Conservation (phyloP, 352 stramenopile species). For the Hyaloperonospora brassicae region DNA sequence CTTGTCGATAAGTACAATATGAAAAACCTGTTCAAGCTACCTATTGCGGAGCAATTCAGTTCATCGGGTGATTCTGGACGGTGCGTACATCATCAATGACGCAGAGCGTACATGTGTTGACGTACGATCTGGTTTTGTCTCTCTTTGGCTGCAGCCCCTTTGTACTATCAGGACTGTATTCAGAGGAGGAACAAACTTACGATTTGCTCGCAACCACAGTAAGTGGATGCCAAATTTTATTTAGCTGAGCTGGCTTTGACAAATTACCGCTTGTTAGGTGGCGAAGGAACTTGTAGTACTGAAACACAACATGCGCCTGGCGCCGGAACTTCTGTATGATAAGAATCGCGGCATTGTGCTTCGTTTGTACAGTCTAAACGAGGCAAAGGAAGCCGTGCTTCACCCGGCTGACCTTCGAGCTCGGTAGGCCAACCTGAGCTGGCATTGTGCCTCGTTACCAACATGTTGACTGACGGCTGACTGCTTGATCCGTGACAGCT, state of each 20-base stretch:
- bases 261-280: conserved; percentile 30
- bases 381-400: conserved; percentile 66
- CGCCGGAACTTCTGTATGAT: conserved; percentile 74
- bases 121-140: conserved; percentile 1
- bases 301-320: conserved; percentile 57
- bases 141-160: conserved; percentile 46
- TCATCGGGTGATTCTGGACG: conserved; percentile 62
- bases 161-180: conserved; percentile 58
- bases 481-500: conserved; percentile 29
- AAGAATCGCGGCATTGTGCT: conserved; percentile 73
- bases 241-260: neutral
- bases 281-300: conserved; percentile 74
- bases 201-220: conserved; percentile 59
- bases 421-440: conserved; percentile 24
- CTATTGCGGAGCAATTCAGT: conserved; percentile 71
- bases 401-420: conserved; percentile 69
- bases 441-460: neutral
- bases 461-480: neutral
- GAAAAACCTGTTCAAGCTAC: conserved; percentile 81
- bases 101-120: neutral
- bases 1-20: conserved; percentile 74
- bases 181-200: conserved; percentile 61
- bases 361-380: conserved; percentile 59
- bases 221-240: conserved; percentile 3
- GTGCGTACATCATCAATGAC: conserved; percentile 25